Base-by-base conservation (phyloP, 495 filamentous ascomycete species). In the Neurospora tetraspora region DNA sequence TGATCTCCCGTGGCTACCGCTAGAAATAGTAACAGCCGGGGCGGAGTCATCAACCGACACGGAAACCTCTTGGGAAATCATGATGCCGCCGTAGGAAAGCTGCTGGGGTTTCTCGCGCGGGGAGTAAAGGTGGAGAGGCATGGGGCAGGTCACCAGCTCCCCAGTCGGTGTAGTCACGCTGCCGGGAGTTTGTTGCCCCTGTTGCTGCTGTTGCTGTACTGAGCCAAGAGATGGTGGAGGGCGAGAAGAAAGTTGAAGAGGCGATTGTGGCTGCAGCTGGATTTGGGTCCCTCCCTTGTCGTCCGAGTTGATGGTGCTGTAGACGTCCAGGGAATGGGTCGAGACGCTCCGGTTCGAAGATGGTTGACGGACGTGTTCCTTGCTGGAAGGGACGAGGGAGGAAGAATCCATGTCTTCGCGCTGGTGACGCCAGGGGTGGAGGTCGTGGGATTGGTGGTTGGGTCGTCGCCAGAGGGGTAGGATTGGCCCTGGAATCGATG, bases 21-120 rank as follows among this genome's bases (percentile, higher is more conserved):
- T 14, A 7, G 42, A 37, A 14, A 47, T 40, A 1, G 68, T 59
- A 0, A 37, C 38, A 2, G 18, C 8, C 7, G 53, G 40, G 1
- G 9, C 5, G 12, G 43, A 68, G 16, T 76, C 70, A 1, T 79
- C 77, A 9, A 80, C 79, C 5, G 79, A 76, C 12, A 84, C 78
- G 7, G 77, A 78, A 5, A 84, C 75, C 16, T 82, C 80, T 23
- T 82, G 78, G 2, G 78, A 82, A 23, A 85, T 78, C 82, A 84
- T 79, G 75, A 84, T 84, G 47, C 82, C 80, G n/a, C 79, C 80
- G n/a, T 76, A 80, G 12, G 76, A 71, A 61, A 71, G 61, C 14
- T 74, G 71, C 5, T 40, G 10, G 2, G 47, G 69, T 18, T 18
- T 72, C 23, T 37, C n/a, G n/a, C n/a, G n/a, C n/a, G n/a, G n/a